A percentile compares a stretch with the other conserved stretches of the same genome.
Evolutionary conservation across 2,329 filamentous ascomycete genomes (phyloP).

Genomic region (Neoscytalidium dimidiatum): DNA sequence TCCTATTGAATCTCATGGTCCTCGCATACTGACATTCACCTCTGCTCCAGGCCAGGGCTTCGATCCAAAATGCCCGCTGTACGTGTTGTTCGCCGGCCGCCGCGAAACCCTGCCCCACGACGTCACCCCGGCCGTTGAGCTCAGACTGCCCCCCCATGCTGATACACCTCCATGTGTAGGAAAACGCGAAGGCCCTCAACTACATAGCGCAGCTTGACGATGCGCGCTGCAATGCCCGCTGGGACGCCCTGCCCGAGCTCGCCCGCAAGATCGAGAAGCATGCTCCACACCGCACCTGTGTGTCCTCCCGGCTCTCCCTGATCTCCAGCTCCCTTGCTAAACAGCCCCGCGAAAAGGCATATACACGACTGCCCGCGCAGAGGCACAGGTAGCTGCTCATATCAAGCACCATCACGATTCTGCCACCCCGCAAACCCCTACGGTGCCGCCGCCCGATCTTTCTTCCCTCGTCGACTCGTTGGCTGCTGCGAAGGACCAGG

Average conservation of each 20-base stretch:
- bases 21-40: neutral
- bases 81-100: neutral
- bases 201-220: constrained; percentile 83
- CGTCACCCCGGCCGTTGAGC: constrained; percentile 17
- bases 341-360: constrained; percentile 37
- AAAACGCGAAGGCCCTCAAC: constrained; percentile 73
- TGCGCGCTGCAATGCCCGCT: constrained; percentile 84
- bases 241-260: constrained; percentile 83
- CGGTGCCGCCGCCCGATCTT: constrained; percentile 3
- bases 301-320: constrained; percentile 32
- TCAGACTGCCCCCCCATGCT: constrained; percentile 6
- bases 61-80: constrained; percentile 16
- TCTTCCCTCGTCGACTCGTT: constrained; percentile 21
- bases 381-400: constrained; percentile 48
- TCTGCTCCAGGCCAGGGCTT: constrained; percentile 2
- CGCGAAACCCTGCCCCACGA: constrained; percentile 16
- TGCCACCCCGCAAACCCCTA: constrained; percentile 39
- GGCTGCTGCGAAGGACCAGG: constrained; percentile 29
- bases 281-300: constrained; percentile 83
- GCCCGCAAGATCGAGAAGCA: constrained; percentile 94
- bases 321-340: constrained; percentile 13
- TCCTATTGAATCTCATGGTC: neutral
- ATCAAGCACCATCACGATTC: constrained; percentile 44
- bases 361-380: constrained; percentile 48
- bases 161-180: constrained; percentile 34